Percentiles rank a stretch among this genome's conserved stretches.
These are phyloP conservation scores for Rhynchospora tenuis DNA, from an alignment of 176 grass and related monocot genomes.

Conservation along the genomic window DNA sequence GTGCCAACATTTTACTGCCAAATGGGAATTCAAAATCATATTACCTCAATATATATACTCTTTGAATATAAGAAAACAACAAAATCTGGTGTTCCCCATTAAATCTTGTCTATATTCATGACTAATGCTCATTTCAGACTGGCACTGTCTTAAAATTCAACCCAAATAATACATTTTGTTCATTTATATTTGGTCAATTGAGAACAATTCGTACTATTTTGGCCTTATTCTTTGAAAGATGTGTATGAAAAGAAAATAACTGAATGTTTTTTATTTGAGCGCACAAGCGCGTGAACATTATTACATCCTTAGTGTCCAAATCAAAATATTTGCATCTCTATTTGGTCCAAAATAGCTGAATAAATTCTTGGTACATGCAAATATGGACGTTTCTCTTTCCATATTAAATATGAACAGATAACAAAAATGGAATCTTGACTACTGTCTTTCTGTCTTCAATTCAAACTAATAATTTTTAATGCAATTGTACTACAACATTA, in stretches of 20 bases:
- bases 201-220: slow-evolving; percentile 16
- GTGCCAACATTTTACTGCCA: not conserved
- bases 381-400: not conserved
- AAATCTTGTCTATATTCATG: not conserved
- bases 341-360: not conserved
- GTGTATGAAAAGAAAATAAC: not conserved
- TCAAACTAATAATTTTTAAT: not conserved
- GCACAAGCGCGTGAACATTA: not conserved
- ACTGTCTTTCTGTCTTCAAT: not conserved
- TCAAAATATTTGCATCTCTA: not conserved
- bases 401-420: not conserved
- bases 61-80: slow-evolving; percentile 14
- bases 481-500: not conserved
- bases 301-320: not conserved
- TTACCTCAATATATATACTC: not conserved
- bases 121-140: not conserved
- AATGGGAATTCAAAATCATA: not conserved
- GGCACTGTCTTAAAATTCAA: slow-evolving; percentile 6
- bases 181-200: slow-evolving; percentile 6
- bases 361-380: not conserved
- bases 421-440: too few species aligned
- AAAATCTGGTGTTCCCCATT: not conserved
- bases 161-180: slow-evolving; percentile 14
- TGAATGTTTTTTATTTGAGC: not conserved
- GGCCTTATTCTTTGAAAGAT: slow-evolving; percentile 4